A percentile compares a stretch with the other conserved stretches of the same genome.
Conservation (phyloP, 2,329 filamentous ascomycete genomes). For the Pyricularia grisea region DNA sequence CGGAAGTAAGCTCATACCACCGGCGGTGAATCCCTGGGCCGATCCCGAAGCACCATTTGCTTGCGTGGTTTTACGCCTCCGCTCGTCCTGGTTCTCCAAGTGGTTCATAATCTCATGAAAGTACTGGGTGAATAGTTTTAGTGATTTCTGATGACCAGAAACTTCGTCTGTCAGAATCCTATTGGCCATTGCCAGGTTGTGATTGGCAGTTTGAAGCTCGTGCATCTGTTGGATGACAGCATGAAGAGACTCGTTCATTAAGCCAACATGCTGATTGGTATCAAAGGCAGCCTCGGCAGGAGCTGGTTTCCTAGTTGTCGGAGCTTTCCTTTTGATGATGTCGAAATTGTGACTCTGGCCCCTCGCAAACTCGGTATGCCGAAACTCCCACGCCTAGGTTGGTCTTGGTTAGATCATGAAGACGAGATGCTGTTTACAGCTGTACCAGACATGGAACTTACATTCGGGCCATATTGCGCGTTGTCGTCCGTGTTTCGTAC, state of each 20-base stretch:
- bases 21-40: constrained; percentile 30
- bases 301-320: constrained; percentile 71
- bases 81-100: constrained; percentile 38
- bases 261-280: constrained; percentile 77
- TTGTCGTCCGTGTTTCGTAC: constrained; percentile 86
- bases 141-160: constrained; percentile 48
- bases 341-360: constrained; percentile 96
- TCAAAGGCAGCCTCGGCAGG: constrained; percentile 61
- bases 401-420: not conserved
- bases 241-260: constrained; percentile 78
- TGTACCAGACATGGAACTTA: constrained; percentile 25
- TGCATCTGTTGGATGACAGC: constrained; percentile 92
- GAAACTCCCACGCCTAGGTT: constrained; percentile 82
- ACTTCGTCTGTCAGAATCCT: constrained; percentile 54
- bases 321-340: constrained; percentile 92
- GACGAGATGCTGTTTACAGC: not conserved
- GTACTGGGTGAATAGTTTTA: constrained; percentile 48
- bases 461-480: constrained; percentile 72
- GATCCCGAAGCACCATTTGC: constrained; percentile 23
- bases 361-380: constrained; percentile 89
- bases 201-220: constrained; percentile 73
- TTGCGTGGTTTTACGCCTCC: constrained; percentile 30
- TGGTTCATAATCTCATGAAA: constrained; percentile 49
- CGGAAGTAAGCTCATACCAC: constrained; percentile 27
- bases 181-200: constrained; percentile 61